Conservation (phyloP, 2,329 filamentous ascomycete genomes). For the Trichocomaceae sp. region DNA sequence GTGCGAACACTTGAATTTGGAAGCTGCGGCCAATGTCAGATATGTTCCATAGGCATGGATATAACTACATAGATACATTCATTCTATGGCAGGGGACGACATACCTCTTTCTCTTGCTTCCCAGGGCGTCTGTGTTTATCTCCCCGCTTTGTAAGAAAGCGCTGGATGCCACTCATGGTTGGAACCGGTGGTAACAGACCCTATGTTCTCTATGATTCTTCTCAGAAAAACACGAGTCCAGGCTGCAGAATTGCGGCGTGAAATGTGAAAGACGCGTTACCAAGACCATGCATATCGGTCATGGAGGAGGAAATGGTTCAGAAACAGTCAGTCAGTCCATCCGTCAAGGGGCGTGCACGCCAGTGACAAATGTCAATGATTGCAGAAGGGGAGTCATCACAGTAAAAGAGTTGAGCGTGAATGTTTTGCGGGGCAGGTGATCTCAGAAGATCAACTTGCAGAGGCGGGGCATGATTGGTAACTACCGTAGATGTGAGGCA, state of each 20-base stretch:
- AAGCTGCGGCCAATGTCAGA: neutral
- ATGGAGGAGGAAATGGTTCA: neutral
- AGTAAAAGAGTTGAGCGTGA: no score
- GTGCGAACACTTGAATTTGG: slow-evolving; percentile 7
- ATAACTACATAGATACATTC: neutral
- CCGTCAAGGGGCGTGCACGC: neutral
- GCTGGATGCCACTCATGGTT: slow-evolving; percentile 37
- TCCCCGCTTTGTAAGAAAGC: slow-evolving; percentile 33
- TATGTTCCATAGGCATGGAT: neutral
- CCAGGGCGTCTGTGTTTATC: slow-evolving; percentile 27
- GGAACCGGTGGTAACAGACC: neutral
- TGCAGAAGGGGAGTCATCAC: neutral
- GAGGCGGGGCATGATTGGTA: no score
- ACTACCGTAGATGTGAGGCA: no score
- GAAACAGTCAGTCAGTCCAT: neutral
- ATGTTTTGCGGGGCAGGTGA: neutral
- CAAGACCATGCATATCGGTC: neutral
- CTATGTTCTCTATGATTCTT: neutral
- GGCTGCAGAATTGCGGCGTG: neutral
- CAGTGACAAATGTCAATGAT: neutral
- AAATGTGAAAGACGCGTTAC: neutral
- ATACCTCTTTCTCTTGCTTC: slow-evolving; percentile 28
- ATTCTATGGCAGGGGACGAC: slow-evolving; percentile 11
- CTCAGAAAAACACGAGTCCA: neutral
- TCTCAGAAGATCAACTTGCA: neutral